Percentiles rank a stretch among this genome's conserved stretches.
These are phyloP conservation scores for Ganoderma lucidum DNA, from an alignment of 1,284 basidiomycete genomes.

Conservation along the genomic window DNA sequence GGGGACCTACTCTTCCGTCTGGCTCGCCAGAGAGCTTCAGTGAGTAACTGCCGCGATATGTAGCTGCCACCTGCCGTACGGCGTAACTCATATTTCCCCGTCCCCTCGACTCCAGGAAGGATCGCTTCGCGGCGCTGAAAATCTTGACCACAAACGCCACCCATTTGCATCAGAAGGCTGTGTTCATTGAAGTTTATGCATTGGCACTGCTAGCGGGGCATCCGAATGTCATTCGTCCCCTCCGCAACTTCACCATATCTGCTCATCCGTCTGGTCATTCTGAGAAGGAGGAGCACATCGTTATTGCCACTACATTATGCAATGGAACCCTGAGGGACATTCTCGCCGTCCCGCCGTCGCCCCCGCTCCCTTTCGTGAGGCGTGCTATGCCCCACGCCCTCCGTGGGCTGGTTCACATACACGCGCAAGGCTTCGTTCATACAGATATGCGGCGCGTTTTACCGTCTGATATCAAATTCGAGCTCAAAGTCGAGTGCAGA, in stretches of 20 bases:
- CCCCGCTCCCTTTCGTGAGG: background rate
- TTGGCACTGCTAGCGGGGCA: background rate
- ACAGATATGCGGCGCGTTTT: background rate
- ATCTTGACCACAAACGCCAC: background rate
- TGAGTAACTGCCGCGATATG: background rate
- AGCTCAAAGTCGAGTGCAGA: background rate
- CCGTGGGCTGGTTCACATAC: background rate
- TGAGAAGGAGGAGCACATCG: background rate
- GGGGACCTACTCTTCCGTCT: background rate
- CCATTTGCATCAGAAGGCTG: background rate
- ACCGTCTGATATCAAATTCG: background rate
- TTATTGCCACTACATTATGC: background rate
- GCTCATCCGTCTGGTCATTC: background rate
- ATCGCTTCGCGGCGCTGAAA: background rate
- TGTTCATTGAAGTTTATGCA: background rate
- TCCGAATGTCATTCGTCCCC: background rate
- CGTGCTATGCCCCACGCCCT: background rate
- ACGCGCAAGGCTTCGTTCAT: background rate
- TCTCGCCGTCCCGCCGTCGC: background rate
- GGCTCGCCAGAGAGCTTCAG: background rate
- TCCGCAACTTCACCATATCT: background rate
- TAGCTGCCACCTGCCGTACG: too few species aligned
- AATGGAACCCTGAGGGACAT: background rate
- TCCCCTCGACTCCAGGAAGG: background rate
- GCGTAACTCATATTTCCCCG: background rate